Base-by-base conservation (phyloP, 768 basidiomycete genomes). In the Lactarius hatsudake region DNA sequence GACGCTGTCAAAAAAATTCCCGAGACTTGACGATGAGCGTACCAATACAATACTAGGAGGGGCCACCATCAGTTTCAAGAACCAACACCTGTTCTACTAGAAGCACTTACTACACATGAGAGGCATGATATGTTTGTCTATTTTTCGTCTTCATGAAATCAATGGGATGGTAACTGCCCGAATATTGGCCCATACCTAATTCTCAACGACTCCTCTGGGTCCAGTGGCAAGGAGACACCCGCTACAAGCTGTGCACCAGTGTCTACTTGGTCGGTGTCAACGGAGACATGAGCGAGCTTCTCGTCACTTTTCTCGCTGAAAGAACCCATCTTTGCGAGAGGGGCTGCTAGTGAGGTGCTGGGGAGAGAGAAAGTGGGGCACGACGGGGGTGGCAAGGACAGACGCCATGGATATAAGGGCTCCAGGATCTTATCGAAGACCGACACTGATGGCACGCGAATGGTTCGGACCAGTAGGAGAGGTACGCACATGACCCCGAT, bases 71-170 rank as follows among this genome's bases (percentile, higher is more conserved):
- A 56, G 42, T 62, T 30, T 30, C 60, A 61, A 60, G 40, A 32
- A 8, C 28, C 30, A 38, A 57, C 51, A 59, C 20, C 30, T 17
- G 12, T 58, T 32, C 7, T 6, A 12, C 59, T 20, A 83, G 87
- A 71, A 12, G 59, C 18, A 83, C 88, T 72, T 74, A 89, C 88
- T 80, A 69, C 86, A 88, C 88, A 89, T 90, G 72, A 90, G 75
- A 28, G 88, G 88, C 40, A 90, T 74, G 30, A 90, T 84, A 74
- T 88, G 84, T 67, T 76, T 75, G 75, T 90, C 89, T 53, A 90
- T 89, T 75, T 91, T 89, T 72, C 75, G 80, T 67, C 69, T 69
- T 65, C 10, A 13, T 36, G 17, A 61, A 51, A 51, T 84, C 81
- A 53, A 53, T 8, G 48, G 54, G 28, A 28, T 30, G 3, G 18